Conservation (phyloP, 495 filamentous ascomycete species). For the Durotheca rogersii region DNA sequence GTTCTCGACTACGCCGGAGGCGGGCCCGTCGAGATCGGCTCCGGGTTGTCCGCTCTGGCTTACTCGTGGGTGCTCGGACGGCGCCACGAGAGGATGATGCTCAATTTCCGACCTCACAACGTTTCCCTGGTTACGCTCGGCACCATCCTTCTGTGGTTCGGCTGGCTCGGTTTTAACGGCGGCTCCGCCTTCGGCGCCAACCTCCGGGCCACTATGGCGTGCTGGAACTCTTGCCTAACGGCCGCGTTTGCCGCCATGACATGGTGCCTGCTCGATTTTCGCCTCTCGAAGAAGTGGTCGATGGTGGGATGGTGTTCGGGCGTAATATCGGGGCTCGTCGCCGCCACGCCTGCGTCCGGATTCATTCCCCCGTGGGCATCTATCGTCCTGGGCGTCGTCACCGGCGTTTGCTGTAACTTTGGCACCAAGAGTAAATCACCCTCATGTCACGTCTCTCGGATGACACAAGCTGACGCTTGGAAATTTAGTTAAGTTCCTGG, state of each 20-base stretch:
- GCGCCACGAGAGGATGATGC: conserved; percentile 99
- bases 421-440: conserved; percentile 66
- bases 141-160: conserved; percentile 95
- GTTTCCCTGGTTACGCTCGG: conserved; percentile 95
- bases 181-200: conserved; percentile 95
- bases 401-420: conserved; percentile 91
- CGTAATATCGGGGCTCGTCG: conserved; percentile 85
- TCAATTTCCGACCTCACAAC: conserved; percentile 95
- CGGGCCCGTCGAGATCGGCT: conserved; percentile 96
- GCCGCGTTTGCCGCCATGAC: conserved; percentile 85
- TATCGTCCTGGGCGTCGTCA: conserved; percentile 79
- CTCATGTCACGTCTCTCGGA: conserved; percentile 34
- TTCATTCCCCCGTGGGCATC: conserved; percentile 89
- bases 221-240: conserved; percentile 95
- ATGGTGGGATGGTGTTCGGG: conserved; percentile 99
- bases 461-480: conserved; percentile 33
- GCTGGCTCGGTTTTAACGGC: conserved; percentile 98
- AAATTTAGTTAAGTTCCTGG: conserved; percentile 83
- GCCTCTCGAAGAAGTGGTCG: conserved; percentile 95
- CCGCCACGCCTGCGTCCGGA: conserved; percentile 82
- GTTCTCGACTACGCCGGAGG: conserved; percentile 96
- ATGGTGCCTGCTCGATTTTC: conserved; percentile 94
- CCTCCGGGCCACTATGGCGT: conserved; percentile 90
- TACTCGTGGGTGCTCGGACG: conserved; percentile 95
- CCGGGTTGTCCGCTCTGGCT: conserved; percentile 86